These are phyloP conservation scores for Peronospora farinosa DNA, from an alignment of 352 stramenopile species.

Conservation along the genomic window DNA sequence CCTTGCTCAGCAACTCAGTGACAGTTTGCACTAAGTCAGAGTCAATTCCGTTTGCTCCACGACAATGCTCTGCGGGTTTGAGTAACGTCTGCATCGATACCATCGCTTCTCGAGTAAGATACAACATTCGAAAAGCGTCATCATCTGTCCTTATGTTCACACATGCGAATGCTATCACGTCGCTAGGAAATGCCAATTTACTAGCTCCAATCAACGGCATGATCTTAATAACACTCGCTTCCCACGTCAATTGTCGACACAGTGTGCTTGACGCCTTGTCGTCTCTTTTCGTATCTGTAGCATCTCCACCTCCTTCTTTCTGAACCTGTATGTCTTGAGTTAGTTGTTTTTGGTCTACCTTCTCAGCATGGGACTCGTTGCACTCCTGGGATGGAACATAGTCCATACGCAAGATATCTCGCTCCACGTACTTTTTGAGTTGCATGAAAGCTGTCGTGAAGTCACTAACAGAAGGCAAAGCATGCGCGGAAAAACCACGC, in stretches of 20 bases:
- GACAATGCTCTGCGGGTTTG: not conserved
- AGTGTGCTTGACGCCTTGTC: not conserved
- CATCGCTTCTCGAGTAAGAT: slow-evolving; percentile 29
- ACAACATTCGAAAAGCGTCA: slow-evolving; percentile 27
- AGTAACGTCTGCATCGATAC: slow-evolving; percentile 26
- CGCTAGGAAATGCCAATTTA: slow-evolving; percentile 19
- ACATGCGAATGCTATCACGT: slow-evolving; percentile 33
- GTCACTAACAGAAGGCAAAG: not conserved
- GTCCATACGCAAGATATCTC: slow-evolving; percentile 37
- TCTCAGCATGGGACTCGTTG: slow-evolving; percentile 31
- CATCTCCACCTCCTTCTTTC: slow-evolving; percentile 15
- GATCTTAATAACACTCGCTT: slow-evolving; percentile 35
- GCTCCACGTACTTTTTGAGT: slow-evolving; percentile 48
- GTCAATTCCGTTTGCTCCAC: not conserved
- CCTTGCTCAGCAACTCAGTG: slow-evolving; percentile 6
- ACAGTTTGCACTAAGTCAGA: slow-evolving; percentile 10
- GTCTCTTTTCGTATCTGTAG: slow-evolving; percentile 1
- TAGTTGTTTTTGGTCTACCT: slow-evolving; percentile 33
- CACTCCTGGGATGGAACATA: slow-evolving; percentile 35
- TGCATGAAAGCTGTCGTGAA: slow-evolving; percentile 22
- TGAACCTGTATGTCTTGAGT: slow-evolving; percentile 46
- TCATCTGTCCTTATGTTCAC: slow-evolving; percentile 24
- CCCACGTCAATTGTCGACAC: slow-evolving; percentile 21
- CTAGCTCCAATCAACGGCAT: slow-evolving; percentile 18
- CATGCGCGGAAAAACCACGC: slow-evolving; percentile 1